Base-by-base conservation (phyloP, 352 stramenopile genomes). In the Globisporangium cylindrosporum region DNA sequence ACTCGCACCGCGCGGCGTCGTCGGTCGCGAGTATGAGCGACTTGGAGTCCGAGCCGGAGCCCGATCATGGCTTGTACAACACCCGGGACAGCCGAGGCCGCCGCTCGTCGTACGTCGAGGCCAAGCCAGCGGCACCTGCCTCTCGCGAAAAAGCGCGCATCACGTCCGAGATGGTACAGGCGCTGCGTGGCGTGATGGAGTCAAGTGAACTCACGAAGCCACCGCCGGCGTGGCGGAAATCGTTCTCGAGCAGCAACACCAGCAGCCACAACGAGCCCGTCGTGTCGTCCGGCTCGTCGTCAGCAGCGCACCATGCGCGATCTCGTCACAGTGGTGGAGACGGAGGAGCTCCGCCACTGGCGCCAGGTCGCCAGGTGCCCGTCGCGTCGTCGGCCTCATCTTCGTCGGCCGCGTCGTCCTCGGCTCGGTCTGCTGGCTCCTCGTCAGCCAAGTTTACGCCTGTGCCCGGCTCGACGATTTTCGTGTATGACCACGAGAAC, bases 131-230 rank as follows among this genome's bases (percentile, higher is more conserved):
- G 8, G 43, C 48, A 34, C 71, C 76, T 36, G 36, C 69, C 20
- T 14, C 68, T 53, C 34, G 43, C n/a, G 6, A 75, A 38, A 27
- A 56, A 27, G 9, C 53, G 18, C 25, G 73, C 60, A 38, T 75
- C 10, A 84, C 79, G 3, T 67, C 79, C 18, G 82, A 89, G 29
- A 77, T 90, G 49, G 73, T 93, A 0, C 74, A 73, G 1, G 79
- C 78, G 63, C 63, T 93, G 10, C 81, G 76, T 32, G 83, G 84
- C 15, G 81, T 93, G 12, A 93, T 93, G 84, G 90, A 88, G 68
- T 90, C 84, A 15, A 87, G 78, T 18, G 84, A 93, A 53, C 71
- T 90, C 7, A 82, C 79, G 4, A 81, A 78, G n/a, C 22, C 62
- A 10, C 77, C 74, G 1, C 76, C 80, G 9, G 66, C 61, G 1